These are phyloP conservation scores for Globisporangium nagaii DNA, from an alignment of 352 stramenopile species.

Conservation along the genomic window DNA sequence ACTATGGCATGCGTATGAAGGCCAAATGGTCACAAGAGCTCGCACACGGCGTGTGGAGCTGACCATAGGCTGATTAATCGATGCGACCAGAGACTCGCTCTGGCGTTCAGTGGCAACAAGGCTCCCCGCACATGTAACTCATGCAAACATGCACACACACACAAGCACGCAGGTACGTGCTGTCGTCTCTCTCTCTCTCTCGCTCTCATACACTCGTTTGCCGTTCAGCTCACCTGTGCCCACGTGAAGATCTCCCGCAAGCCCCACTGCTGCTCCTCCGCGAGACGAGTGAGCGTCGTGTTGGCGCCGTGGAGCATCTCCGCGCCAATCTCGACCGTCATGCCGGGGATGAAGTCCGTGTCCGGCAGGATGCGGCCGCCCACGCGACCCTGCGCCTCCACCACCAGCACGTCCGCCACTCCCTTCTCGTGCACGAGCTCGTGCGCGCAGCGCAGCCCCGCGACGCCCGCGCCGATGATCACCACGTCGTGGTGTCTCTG, in stretches of 20 bases:
- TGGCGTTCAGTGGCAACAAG: not conserved
- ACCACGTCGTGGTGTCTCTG: slow-evolving; percentile 56
- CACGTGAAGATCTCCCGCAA: slow-evolving; percentile 83
- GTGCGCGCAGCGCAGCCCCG: slow-evolving; percentile 61
- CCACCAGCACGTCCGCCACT: slow-evolving; percentile 62
- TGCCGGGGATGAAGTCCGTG: slow-evolving; percentile 61
- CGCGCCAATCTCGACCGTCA: slow-evolving; percentile 69
- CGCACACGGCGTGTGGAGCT: slow-evolving; percentile 9
- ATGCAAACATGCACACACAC: slow-evolving; percentile 9
- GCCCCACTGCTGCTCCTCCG: slow-evolving; percentile 55
- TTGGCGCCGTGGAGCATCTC: slow-evolving; percentile 75
- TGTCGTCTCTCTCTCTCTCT: too few species aligned
- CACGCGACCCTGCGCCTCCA: slow-evolving; percentile 60
- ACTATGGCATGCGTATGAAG: slow-evolving; percentile 87
- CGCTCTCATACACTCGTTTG: not conserved
- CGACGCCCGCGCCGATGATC: slow-evolving; percentile 61
- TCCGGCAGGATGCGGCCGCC: slow-evolving; percentile 61
- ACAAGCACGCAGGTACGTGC: not conserved
- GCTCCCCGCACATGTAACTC: slow-evolving; percentile 9
- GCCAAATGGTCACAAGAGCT: slow-evolving; percentile 67
- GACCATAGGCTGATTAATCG: slow-evolving; percentile 90
- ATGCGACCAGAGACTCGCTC: slow-evolving; percentile 28
- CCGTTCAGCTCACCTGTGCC: slow-evolving; percentile 60
- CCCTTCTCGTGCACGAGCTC: slow-evolving; percentile 49
- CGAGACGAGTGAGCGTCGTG: slow-evolving; percentile 67